Conservation (phyloP, 2,329 filamentous ascomycete genomes). For the Penicillium sp. region DNA sequence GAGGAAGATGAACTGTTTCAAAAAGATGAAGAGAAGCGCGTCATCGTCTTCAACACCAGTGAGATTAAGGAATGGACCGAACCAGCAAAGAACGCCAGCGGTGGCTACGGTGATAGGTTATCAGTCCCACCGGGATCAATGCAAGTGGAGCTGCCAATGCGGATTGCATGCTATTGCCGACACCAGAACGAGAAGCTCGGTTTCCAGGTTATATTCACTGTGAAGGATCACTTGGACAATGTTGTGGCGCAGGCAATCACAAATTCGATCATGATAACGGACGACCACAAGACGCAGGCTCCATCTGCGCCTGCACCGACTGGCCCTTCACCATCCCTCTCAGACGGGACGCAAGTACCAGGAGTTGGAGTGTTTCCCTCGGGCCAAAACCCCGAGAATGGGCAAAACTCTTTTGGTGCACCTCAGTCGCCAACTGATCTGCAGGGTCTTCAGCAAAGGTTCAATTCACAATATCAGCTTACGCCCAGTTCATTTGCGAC, state of each 20-base stretch:
- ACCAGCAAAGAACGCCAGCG: slow-evolving; percentile 47
- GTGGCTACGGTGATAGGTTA: slow-evolving; percentile 33
- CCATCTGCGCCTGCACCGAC: slow-evolving; percentile 33
- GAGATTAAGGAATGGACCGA: slow-evolving; percentile 78
- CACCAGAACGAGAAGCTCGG: slow-evolving; percentile 90
- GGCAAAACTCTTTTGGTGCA: slow-evolving; percentile 23
- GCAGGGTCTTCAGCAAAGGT: slow-evolving; percentile 49
- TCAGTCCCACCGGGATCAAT: slow-evolving; percentile 50
- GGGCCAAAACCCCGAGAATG: slow-evolving; percentile 23
- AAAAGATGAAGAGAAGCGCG: slow-evolving; percentile 66
- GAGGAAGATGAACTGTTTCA: slow-evolving; percentile 87
- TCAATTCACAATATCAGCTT: slow-evolving; percentile 37
- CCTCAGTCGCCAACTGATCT: slow-evolving; percentile 49
- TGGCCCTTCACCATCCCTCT: slow-evolving; percentile 28
- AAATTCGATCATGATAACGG: slow-evolving; percentile 88
- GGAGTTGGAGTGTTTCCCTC: slow-evolving; percentile 39
- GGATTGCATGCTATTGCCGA: slow-evolving; percentile 92
- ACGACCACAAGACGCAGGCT: slow-evolving; percentile 85
- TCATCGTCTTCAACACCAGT: slow-evolving; percentile 83
- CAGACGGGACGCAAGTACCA: slow-evolving; percentile 36
- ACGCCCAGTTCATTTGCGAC: slow-evolving; percentile 34
- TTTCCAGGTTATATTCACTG: slow-evolving; percentile 86
- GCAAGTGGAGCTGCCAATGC: slow-evolving; percentile 80
- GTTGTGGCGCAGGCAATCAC: slow-evolving; percentile 77
- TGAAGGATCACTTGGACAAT: slow-evolving; percentile 70